Conservation (phyloP, 2,329 filamentous ascomycete species). For the Epicoccum sorghinum region DNA sequence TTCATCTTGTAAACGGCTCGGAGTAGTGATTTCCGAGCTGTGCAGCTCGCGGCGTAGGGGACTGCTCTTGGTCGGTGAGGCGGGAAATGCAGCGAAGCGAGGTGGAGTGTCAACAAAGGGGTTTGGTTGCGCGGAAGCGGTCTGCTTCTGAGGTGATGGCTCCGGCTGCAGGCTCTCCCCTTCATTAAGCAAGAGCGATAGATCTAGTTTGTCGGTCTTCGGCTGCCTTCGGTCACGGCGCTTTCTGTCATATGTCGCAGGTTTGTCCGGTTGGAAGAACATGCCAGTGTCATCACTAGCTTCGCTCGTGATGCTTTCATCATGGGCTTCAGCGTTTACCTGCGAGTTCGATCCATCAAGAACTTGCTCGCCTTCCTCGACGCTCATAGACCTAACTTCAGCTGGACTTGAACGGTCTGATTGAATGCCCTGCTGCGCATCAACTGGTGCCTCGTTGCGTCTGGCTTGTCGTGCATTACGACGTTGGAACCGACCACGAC, state of each 20-base stretch:
- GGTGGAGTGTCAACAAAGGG: slow-evolving; percentile 43
- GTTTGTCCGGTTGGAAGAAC: slow-evolving; percentile 45
- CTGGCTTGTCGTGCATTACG: slow-evolving; percentile 46
- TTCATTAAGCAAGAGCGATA: slow-evolving; percentile 40
- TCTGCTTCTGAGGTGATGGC: slow-evolving; percentile 28
- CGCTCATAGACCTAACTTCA: background rate
- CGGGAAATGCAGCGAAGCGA: slow-evolving; percentile 31
- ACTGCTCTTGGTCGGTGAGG: slow-evolving; percentile 43
- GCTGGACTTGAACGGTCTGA: slow-evolving; percentile 5
- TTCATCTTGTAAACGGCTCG: slow-evolving; percentile 30
- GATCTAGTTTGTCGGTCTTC: slow-evolving; percentile 36
- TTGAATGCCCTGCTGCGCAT: slow-evolving; percentile 20
- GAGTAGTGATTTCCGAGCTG: slow-evolving; percentile 33
- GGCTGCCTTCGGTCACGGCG: slow-evolving; percentile 30
- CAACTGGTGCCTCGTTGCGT: slow-evolving; percentile 40
- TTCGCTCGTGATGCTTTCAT: slow-evolving; percentile 32
- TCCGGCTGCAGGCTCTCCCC: slow-evolving; percentile 42
- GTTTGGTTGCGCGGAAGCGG: slow-evolving; percentile 28
- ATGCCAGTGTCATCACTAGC: slow-evolving; percentile 45
- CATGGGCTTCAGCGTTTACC: slow-evolving; percentile 14
- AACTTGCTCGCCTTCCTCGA: slow-evolving; percentile 25
- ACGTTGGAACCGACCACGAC: slow-evolving; percentile 52
- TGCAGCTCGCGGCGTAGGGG: slow-evolving; percentile 41
- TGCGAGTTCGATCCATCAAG: slow-evolving; percentile 11
- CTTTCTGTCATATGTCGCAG: slow-evolving; percentile 33